Conservation (phyloP, 2,329 filamentous ascomycete genomes). For the Hypoxylon sp. region DNA sequence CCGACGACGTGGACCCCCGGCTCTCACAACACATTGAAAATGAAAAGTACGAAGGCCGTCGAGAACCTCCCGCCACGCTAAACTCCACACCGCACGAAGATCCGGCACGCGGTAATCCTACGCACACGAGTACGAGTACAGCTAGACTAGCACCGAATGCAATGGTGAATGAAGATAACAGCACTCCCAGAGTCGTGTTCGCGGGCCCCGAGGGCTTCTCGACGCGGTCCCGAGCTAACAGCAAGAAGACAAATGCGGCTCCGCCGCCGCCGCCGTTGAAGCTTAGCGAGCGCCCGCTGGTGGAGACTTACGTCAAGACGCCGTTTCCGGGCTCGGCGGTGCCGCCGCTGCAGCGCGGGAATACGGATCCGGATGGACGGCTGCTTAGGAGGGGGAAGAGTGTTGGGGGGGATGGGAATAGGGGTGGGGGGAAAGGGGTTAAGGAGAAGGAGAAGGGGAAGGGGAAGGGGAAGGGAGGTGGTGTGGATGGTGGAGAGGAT, state of each 20-base stretch:
- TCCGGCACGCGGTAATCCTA: not conserved
- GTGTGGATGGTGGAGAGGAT: not conserved
- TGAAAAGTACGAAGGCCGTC: too few relatives aligned
- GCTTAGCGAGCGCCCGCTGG: conserved; percentile 33
- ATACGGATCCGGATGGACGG: not conserved
- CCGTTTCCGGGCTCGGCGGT: conserved; percentile 29
- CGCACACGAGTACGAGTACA: not conserved
- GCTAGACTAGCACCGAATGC: not conserved
- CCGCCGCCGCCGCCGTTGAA: conserved; percentile 38
- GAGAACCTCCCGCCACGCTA: not conserved
- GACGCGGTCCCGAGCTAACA: conserved; percentile 19
- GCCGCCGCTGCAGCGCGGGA: not conserved
- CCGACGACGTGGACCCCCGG: conserved; percentile 25
- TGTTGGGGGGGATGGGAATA: not conserved
- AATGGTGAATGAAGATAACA: not conserved
- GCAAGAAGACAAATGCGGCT: conserved; percentile 11
- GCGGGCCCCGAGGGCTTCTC: conserved; percentile 30
- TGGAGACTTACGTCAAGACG: conserved; percentile 38
- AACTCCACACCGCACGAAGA: not conserved
- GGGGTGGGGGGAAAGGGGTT: conserved; percentile 1
- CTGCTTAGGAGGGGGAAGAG: not conserved
- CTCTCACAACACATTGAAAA: not conserved
- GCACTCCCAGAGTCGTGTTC: conserved; percentile 29
- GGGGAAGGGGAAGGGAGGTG: not conserved
- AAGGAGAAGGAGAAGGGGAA: conserved; percentile 1